A percentile compares a stretch with the other conserved stretches of the same genome.
Evolutionary conservation across 257 asterid genomes (phyloP).

Genomic region (Cordia subcordata): DNA sequence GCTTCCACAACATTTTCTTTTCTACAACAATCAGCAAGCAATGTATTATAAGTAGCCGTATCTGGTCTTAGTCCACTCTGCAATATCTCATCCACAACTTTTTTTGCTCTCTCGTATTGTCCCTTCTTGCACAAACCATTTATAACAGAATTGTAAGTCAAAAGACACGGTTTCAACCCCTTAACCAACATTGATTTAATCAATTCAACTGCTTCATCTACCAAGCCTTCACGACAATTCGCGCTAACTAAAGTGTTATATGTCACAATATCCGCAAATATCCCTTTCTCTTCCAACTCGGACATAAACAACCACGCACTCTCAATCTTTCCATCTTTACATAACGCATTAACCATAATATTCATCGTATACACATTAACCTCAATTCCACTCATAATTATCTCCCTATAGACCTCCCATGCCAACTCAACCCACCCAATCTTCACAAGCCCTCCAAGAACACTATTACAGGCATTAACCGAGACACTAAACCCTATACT

Average conservation of each 20-base stretch:
- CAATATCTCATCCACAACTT: conserved; percentile 42
- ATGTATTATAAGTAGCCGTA: conserved; percentile 49
- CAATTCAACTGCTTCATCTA: conserved; percentile 39
- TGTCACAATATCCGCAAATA: conserved; percentile 61
- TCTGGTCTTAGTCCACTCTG: conserved; percentile 46
- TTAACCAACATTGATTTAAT: conserved; percentile 42
- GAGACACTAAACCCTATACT: conserved; percentile 40
- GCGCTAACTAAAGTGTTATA: conserved; percentile 64
- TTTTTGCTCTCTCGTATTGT: conserved; percentile 45
- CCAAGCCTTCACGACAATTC: conserved; percentile 42
- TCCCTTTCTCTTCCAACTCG: conserved; percentile 58
- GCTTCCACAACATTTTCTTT: conserved; percentile 40
- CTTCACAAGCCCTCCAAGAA: conserved; percentile 70
- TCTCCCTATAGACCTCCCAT: conserved; percentile 47
- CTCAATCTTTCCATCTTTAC: conserved; percentile 56
- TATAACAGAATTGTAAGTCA: conserved; percentile 59
- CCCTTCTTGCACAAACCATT: conserved; percentile 62
- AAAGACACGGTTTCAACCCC: conserved; percentile 52
- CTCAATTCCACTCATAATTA: conserved; percentile 30
- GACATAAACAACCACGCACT: conserved; percentile 26
- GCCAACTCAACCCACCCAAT: conserved; percentile 77
- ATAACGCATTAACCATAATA: conserved; percentile 68
- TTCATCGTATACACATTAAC: conserved; percentile 68
- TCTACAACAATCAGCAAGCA: conserved; percentile 60
- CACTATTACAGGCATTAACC: conserved; percentile 65